Evolutionary conservation across 495 filamentous ascomycete genomes (phyloP).

Genomic region (Mytilinidion resinicola): DNA sequence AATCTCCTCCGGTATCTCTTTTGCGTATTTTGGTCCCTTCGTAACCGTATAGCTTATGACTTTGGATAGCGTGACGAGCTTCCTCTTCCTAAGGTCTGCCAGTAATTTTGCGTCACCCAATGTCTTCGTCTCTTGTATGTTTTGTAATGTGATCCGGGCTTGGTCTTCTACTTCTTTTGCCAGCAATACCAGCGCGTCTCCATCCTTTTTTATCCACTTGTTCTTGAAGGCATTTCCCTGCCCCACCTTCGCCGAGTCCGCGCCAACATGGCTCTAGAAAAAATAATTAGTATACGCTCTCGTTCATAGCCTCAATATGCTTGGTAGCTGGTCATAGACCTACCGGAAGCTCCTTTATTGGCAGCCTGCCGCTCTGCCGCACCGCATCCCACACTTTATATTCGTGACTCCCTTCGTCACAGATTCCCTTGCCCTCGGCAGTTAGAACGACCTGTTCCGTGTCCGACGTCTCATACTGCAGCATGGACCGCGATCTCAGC

Average conservation of each 20-base stretch:
- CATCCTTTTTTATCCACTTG: constrained; percentile 89
- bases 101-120: constrained; percentile 65
- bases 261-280: constrained; percentile 59
- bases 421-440: constrained; percentile 69
- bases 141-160: constrained; percentile 65
- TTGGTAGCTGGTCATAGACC: constrained; percentile 7
- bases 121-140: constrained; percentile 60
- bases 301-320: neutral
- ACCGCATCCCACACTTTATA: constrained; percentile 89
- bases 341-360: constrained; percentile 69
- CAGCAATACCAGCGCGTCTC: constrained; percentile 31
- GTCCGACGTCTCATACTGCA: constrained; percentile 75
- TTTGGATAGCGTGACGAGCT: constrained; percentile 74
- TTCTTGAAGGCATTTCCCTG: constrained; percentile 93
- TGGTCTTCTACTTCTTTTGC: constrained; percentile 58
- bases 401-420: constrained; percentile 83
- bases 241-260: constrained; percentile 81
- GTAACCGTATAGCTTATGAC: constrained; percentile 73
- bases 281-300: constrained; percentile 11
- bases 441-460: constrained; percentile 73
- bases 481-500: constrained; percentile 75
- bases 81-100: constrained; percentile 79
- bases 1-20: constrained; percentile 83
- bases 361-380: constrained; percentile 64
- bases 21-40: constrained; percentile 82